Evolutionary conservation across 495 filamentous ascomycete species (phyloP).

Genomic region (Trichocladium antarcticum): DNA sequence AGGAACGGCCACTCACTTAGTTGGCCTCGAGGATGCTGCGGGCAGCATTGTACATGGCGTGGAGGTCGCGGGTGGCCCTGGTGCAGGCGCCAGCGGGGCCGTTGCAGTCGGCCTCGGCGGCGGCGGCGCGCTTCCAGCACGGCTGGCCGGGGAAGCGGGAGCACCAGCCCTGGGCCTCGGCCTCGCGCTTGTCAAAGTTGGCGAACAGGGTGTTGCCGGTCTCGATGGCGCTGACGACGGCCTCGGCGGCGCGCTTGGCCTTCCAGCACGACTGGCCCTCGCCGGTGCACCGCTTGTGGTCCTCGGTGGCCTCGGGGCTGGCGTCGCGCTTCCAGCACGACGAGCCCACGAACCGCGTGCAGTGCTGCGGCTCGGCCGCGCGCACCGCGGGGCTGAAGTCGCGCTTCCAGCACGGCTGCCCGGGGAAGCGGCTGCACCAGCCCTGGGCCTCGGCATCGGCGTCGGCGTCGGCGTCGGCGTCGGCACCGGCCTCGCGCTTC

Average conservation of each 20-base stretch:
- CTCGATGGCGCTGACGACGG: slow-evolving; percentile 24
- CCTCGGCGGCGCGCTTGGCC: slow-evolving; percentile 28
- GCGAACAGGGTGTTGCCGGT: slow-evolving; percentile 3
- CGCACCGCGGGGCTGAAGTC: background rate
- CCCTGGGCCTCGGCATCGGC: background rate
- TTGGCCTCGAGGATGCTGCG: slow-evolving; percentile 22
- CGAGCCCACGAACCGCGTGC: slow-evolving; percentile 3
- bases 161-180: slow-evolving; percentile 15
- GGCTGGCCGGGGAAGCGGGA: background rate
- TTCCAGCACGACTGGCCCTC: slow-evolving; percentile 27
- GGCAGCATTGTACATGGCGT: slow-evolving; percentile 25
- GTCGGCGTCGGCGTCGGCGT: background rate
- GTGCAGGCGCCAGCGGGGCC: slow-evolving; percentile 23
- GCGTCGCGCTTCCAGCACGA: slow-evolving; percentile 11
- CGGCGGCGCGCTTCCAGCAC: slow-evolving; percentile 25
- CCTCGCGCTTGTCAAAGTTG: slow-evolving; percentile 12
- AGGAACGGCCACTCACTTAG: slow-evolving; percentile 9
- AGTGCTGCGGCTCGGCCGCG: background rate
- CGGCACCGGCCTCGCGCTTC: slow-evolving; percentile 9
- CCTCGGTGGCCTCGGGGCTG: slow-evolving; percentile 1
- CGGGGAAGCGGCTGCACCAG: slow-evolving; percentile 3
- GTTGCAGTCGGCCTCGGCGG: slow-evolving; percentile 20
- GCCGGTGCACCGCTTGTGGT: slow-evolving; percentile 20
- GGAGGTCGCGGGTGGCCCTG: slow-evolving; percentile 29
- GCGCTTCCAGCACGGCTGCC: slow-evolving; percentile 11